These are phyloP conservation scores for Penicillium longicatenatum DNA, from an alignment of 495 filamentous ascomycete species.

Conservation along the genomic window DNA sequence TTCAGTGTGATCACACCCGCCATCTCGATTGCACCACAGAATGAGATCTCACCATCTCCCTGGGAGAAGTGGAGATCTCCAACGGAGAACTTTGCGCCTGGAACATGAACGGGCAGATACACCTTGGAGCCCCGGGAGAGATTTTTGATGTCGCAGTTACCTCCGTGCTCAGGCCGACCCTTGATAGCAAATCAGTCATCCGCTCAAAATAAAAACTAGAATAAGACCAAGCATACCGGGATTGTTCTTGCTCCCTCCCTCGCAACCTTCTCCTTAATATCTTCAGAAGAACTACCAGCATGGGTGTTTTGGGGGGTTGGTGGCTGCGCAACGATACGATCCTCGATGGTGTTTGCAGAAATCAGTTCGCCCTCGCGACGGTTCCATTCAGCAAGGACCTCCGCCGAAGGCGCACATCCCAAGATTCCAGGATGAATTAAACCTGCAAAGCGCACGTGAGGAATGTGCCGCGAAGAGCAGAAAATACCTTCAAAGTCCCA, in stretches of 20 bases:
- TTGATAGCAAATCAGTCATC: slow-evolving; percentile 10
- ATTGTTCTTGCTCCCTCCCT: slow-evolving; percentile 88
- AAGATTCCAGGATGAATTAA: slow-evolving; percentile 94
- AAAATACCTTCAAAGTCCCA: slow-evolving; percentile 98
- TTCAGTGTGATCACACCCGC: slow-evolving; percentile 91
- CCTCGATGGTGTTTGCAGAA: slow-evolving; percentile 57
- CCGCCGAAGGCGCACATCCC: slow-evolving; percentile 80
- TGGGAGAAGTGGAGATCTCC: slow-evolving; percentile 91
- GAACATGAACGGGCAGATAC: slow-evolving; percentile 84
- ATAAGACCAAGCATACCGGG: too few species aligned
- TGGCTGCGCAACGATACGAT: slow-evolving; percentile 78
- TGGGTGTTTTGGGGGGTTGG: slow-evolving; percentile 72
- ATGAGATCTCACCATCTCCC: slow-evolving; percentile 92
- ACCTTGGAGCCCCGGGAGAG: slow-evolving; percentile 82
- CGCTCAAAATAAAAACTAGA: too few species aligned
- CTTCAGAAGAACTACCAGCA: slow-evolving; percentile 63
- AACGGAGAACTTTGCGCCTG: slow-evolving; percentile 88
- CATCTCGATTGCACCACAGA: slow-evolving; percentile 98
- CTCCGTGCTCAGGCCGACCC: slow-evolving; percentile 57
- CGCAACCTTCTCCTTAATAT: slow-evolving; percentile 72
- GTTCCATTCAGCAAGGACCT: slow-evolving; percentile 76
- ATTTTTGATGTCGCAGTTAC: slow-evolving; percentile 92
- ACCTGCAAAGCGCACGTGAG: slow-evolving; percentile 84
- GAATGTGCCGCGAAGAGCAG: slow-evolving; percentile 88
- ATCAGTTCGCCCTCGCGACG: slow-evolving; percentile 79